Percentiles rank a stretch among this genome's conserved stretches.
phyloP scores from a whole-genome alignment of 2,329 filamentous ascomycete genomes.

The Trematosphaeria pertusa region DNA sequence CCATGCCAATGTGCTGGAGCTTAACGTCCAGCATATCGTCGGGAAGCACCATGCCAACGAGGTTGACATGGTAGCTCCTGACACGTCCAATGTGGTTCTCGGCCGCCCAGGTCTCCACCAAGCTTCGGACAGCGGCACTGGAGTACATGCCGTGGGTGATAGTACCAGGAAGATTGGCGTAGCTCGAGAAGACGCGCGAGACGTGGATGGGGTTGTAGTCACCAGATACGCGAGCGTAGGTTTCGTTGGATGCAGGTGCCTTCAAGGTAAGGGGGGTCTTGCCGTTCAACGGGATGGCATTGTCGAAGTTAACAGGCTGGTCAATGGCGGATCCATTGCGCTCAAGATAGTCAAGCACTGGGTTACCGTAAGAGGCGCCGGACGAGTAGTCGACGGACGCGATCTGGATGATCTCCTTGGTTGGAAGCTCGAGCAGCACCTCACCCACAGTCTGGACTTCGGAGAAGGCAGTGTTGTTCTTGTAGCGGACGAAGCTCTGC shows the following conservation, averaged over 20 bases:
- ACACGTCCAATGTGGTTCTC: conserved; percentile 99
- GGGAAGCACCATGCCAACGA: conserved; percentile 98
- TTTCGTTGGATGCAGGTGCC: conserved; percentile 95
- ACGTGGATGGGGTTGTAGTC: conserved; percentile 99
- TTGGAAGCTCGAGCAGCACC: conserved; percentile 91
- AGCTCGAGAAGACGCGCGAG: conserved; percentile 93
- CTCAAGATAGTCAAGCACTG: conserved; percentile 93
- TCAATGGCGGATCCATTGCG: conserved; percentile 91
- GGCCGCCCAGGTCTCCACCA: conserved; percentile 98
- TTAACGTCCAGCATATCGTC: conserved; percentile 96
- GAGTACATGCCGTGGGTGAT: conserved; percentile 99
- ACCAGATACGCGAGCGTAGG: conserved; percentile 94
- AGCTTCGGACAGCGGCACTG: conserved; percentile 90
- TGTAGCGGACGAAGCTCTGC: conserved; percentile 88
- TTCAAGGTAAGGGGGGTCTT: conserved; percentile 88
- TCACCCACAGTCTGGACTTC: conserved; percentile 91
- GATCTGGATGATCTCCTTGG: conserved; percentile 96
- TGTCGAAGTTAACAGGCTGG: conserved; percentile 96
- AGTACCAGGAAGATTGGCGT: conserved; percentile 93
- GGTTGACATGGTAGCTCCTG: conserved; percentile 92
- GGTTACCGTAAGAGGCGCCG: conserved; percentile 90
- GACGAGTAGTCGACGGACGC: conserved; percentile 97
- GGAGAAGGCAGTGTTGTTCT: conserved; percentile 92
- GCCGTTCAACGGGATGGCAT: conserved; percentile 92
- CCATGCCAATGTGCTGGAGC: conserved; percentile 96